These are phyloP conservation scores for Ogataea glucozyma DNA, from an alignment of 805 yeast species.

Conservation along the genomic window DNA sequence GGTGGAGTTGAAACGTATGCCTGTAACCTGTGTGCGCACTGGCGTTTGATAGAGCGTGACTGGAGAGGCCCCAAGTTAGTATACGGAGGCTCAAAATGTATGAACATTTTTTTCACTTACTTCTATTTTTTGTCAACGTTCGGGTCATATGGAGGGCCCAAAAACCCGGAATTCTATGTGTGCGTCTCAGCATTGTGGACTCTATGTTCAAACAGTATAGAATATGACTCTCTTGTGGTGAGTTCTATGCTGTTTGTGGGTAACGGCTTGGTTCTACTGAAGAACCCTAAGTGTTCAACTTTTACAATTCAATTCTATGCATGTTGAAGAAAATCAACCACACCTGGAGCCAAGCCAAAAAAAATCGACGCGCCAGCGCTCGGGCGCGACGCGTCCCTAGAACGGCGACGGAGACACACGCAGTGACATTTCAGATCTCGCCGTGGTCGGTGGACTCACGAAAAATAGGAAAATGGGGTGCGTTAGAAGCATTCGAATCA, in stretches of 20 bases:
- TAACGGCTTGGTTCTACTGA: too few species aligned
- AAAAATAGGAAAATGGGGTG: too few species aligned
- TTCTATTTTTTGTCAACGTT: neutral
- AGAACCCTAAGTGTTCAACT: neutral
- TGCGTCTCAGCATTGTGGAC: slow-evolving; percentile 4
- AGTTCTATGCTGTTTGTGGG: too few species aligned
- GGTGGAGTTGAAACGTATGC: neutral
- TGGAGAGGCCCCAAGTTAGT: too few species aligned
- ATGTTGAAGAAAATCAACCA: neutral
- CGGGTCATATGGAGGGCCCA: slow-evolving; percentile 1
- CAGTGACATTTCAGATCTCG: too few species aligned
- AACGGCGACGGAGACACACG: too few species aligned
- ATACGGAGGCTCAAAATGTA: too few species aligned
- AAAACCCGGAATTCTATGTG: neutral
- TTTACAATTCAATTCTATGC: neutral
- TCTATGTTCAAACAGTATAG: too few species aligned
- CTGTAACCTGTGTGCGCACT: neutral
- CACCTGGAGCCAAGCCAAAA: slow-evolving; percentile 1
- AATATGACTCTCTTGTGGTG: too few species aligned
- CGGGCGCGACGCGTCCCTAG: too few species aligned
- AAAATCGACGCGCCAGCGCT: slow-evolving; percentile 3
- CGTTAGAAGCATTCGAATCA: too few species aligned
- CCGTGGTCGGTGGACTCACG: too few species aligned
- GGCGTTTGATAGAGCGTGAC: neutral
- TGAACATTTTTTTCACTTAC: neutral